Base-by-base conservation (phyloP, 305 asterid genomes). In the Rubia peregrina region DNA sequence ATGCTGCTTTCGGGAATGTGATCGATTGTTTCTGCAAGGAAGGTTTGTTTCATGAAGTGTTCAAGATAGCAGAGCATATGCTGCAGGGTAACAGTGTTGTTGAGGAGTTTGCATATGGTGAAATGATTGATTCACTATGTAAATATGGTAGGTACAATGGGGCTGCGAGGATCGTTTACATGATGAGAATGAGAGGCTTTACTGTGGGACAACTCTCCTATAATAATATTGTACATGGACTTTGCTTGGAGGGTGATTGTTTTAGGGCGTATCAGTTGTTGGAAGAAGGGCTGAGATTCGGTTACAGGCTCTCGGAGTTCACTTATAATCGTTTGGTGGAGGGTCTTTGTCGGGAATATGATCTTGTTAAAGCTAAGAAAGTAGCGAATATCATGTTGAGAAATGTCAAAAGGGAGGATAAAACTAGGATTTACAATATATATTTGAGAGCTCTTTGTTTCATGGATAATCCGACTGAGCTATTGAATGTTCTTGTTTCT, bases 121-220 rank as follows among this genome's bases (percentile, higher is more conserved):
- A 87, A 76, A 86, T 92, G 93, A 81, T 92, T 59, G 87, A 89
- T 78, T 86, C 98, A 0, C 79, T 92, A 1, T 86, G 95, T 81
- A 81, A 75, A 72, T 86, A 80, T 61, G 88, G 85, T 75, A 86
- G 87, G 87, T 86, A 81, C 75, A 92, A 90, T 67, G 98, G 89
- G 44, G 97, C 93, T 71, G 96, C 97, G 0, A 84, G 98, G 80
- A 81, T 90, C 71, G 86, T 89, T 56, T 89, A 92, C 72, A 84
- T 92, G 76, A 92, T 92, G 96, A 90, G 86, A 51, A 89, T 84
- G 84, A 83, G 82, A 76, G 94, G 95, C 10, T 64, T 81, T 4
- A 22, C 46, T n/a, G 97, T 96, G 3, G 81, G 94, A 72, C 73
- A 80, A 75, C 77, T 83, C 36, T 84, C 94, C 0, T 90, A 90